Base-by-base conservation (phyloP, 1,139 yeast genomes). In the Zhuliangozyma blackwelliae region DNA sequence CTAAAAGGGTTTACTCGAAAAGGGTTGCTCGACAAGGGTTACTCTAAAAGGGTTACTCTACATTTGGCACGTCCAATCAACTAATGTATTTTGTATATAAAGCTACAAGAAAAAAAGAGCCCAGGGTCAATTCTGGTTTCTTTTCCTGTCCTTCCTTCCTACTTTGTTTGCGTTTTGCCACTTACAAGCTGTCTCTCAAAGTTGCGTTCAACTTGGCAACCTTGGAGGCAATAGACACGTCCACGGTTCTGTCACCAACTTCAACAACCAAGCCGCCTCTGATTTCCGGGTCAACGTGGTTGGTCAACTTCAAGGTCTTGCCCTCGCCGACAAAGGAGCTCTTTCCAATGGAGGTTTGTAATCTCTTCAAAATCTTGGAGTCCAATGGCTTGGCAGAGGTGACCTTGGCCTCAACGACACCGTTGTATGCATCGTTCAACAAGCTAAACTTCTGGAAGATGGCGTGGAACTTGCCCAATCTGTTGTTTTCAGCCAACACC, bases 161-260 rank as follows among this genome's bases (percentile, higher is more conserved):
- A 29, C 31, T 11, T n/a, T n/a, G n/a, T n/a, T n/a, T n/a, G n/a
- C n/a, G n/a, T n/a, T n/a, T n/a, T n/a, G n/a, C 33, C 34, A 33
- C 44, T 66, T 80, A 87, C 65, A 88, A 76, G 51, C 95, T 74
- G 70, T 89, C 96, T 55, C 77, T 74, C 63, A 92, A 81, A 55
- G 86, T 79, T 68, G 85, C 80, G 83, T 94, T 92, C 70, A 90
- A 82, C 71, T 79, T 87, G 62, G 85, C 75, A 60, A 92, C 81
- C 77, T 83, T 89, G 59, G 87, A 68, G 44, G 92, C 75, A 53
- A 92, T 80, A 43, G 95, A 84, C 64, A 92, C 78, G 67, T 92
- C 99, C 54, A 89, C 96, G 47, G 97, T 90, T 67, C 84, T 87
- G 74, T 92, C 98, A 60, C 94, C 97, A 55, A 92, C 90, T 68